Evolutionary conservation across 805 yeast species (phyloP).

Genomic region (Kodamaea laetipori): DNA sequence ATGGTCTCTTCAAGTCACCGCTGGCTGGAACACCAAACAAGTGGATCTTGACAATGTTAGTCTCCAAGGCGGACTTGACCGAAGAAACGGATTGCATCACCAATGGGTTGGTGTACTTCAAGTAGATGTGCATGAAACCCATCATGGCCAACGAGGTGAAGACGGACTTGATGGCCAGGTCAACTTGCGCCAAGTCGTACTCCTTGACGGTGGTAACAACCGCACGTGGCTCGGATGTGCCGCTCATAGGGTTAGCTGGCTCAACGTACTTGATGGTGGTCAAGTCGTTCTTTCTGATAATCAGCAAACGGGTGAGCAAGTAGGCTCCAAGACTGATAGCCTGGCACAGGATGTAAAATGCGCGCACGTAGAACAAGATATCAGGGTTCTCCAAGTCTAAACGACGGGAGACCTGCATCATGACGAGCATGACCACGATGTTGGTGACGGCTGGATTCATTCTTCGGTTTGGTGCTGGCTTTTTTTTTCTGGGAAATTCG

Average conservation of each 20-base stretch:
- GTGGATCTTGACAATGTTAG: constrained; percentile 90
- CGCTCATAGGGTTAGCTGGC: constrained; percentile 78
- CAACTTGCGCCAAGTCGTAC: constrained; percentile 87
- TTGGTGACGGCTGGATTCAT: constrained; percentile 92
- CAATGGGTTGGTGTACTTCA: constrained; percentile 96
- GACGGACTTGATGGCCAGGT: constrained; percentile 75
- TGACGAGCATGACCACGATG: constrained; percentile 86
- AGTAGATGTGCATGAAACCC: constrained; percentile 96
- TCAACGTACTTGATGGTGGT: constrained; percentile 90
- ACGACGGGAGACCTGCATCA: constrained; percentile 92
- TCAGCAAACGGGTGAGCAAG: constrained; percentile 59
- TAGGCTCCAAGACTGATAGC: constrained; percentile 64
- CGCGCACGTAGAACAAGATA: constrained; percentile 72
- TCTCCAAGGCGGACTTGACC: constrained; percentile 84
- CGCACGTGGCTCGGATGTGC: constrained; percentile 70
- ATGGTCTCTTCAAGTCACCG: constrained; percentile 96
- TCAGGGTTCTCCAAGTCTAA: constrained; percentile 85
- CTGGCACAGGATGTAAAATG: constrained; percentile 68
- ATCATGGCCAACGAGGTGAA: constrained; percentile 93
- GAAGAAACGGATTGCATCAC: constrained; percentile 93
- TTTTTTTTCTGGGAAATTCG: constrained; percentile 1
- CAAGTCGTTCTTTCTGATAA: constrained; percentile 79
- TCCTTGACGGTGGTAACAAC: constrained; percentile 92
- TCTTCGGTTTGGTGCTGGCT: constrained; percentile 8
- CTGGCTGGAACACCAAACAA: constrained; percentile 76